Conservation (phyloP, 2,329 filamentous ascomycete genomes). For the Septoria linicola region DNA sequence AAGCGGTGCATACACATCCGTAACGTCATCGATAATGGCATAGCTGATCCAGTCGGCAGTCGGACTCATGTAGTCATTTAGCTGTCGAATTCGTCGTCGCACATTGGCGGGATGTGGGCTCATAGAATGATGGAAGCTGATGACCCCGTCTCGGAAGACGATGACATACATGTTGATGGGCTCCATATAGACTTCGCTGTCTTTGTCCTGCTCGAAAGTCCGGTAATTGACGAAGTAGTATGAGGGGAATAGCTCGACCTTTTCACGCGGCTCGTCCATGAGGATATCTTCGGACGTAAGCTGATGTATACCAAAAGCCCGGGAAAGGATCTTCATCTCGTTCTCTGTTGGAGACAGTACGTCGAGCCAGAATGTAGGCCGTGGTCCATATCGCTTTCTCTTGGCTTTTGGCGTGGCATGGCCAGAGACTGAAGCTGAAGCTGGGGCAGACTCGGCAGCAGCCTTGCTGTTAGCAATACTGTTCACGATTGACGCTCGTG, state of each 20-base stretch:
- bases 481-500: conserved; percentile 11
- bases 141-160: conserved; percentile 90
- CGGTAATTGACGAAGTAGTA: conserved; percentile 99
- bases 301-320: conserved; percentile 93
- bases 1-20: conserved; percentile 88
- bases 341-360: conserved; percentile 85
- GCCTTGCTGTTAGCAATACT: conserved; percentile 14
- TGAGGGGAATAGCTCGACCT: conserved; percentile 93
- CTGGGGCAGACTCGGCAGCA: conserved; percentile 20
- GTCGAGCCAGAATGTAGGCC: conserved; percentile 96
- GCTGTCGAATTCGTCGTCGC: conserved; percentile 83
- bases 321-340: conserved; percentile 92
- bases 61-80: conserved; percentile 89
- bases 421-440: conserved; percentile 21
- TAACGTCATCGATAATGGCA: conserved; percentile 96
- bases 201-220: conserved; percentile 91
- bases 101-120: conserved; percentile 96
- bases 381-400: conserved; percentile 61
- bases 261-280: conserved; percentile 95
- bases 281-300: conserved; percentile 95
- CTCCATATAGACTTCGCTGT: conserved; percentile 85
- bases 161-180: conserved; percentile 97
- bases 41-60: conserved; percentile 98
- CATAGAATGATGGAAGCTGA: conserved; percentile 96
- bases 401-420: conserved; percentile 34